Conservation (phyloP, 805 yeast genomes). For the Allodekkera sacchari region DNA sequence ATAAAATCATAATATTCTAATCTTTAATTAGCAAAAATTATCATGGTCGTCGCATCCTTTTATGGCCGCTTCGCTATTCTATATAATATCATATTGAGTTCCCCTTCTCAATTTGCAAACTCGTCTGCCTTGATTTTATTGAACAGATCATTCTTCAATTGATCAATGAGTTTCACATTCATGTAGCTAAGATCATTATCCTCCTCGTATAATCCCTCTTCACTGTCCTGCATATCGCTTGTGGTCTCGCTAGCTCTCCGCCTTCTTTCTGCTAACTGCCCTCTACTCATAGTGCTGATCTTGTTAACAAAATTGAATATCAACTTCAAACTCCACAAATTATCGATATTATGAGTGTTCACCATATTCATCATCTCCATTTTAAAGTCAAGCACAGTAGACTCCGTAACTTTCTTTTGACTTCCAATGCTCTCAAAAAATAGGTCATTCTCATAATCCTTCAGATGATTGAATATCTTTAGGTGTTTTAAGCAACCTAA, state of each 20-base stretch:
- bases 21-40: too few relatives aligned
- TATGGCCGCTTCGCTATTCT: too few relatives aligned
- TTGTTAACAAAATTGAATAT: slow-evolving; percentile 54
- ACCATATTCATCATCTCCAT: slow-evolving; percentile 41
- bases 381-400: slow-evolving; percentile 47
- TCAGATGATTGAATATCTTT: slow-evolving; percentile 13
- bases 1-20: too few relatives aligned
- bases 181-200: slow-evolving; percentile 34
- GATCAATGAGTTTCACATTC: slow-evolving; percentile 43
- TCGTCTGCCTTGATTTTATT: slow-evolving; percentile 3
- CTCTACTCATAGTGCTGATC: slow-evolving; percentile 4
- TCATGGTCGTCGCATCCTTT: too few relatives aligned
- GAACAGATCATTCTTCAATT: slow-evolving; percentile 39
- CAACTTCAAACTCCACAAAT: slow-evolving; percentile 55
- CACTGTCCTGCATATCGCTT: background rate
- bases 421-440: slow-evolving; percentile 7
- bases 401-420: slow-evolving; percentile 19
- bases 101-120: too few relatives aligned
- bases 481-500: slow-evolving; percentile 11
- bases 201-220: background rate
- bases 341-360: slow-evolving; percentile 36
- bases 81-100: too few relatives aligned
- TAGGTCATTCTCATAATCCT: slow-evolving; percentile 14
- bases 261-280: background rate
- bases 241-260: background rate